Percentiles rank a stretch among this genome's conserved stretches.
These are phyloP conservation scores for Ophiocordyceps polyrhachis-furcata DNA, from an alignment of 2,329 filamentous ascomycete species.

Conservation along the genomic window DNA sequence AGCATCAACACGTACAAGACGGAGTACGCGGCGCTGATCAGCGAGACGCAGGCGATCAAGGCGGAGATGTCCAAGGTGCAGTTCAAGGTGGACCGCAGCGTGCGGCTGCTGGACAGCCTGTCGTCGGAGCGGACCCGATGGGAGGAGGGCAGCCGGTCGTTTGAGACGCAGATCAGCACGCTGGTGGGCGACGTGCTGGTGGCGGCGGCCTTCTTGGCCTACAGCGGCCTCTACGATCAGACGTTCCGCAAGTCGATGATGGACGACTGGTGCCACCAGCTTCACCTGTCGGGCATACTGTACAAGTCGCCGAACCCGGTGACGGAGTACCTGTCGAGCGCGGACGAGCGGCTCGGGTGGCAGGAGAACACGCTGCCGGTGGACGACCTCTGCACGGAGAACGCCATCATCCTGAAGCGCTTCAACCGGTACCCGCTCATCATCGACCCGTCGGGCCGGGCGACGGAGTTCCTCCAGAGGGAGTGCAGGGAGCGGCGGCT, in stretches of 20 bases:
- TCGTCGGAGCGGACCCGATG: conserved; percentile 85
- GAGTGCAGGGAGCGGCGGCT: conserved; percentile 86
- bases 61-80: conserved; percentile 89
- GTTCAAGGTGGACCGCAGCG: conserved; percentile 94
- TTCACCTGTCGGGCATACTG: conserved; percentile 78
- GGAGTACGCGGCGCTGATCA: conserved; percentile 89
- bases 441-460: conserved; percentile 89
- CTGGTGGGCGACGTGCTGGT: conserved; percentile 90
- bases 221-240: conserved; percentile 92
- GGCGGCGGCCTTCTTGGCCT: conserved; percentile 92
- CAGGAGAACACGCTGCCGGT: conserved; percentile 86
- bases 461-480: conserved; percentile 86
- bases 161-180: conserved; percentile 93
- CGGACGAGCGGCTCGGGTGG: conserved; percentile 88
- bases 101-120: conserved; percentile 81
- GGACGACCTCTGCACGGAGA: conserved; percentile 95
- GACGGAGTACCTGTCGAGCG: conserved; percentile 90
- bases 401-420: conserved; percentile 89
- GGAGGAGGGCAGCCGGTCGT: conserved; percentile 95
- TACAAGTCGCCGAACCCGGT: conserved; percentile 90
- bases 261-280: conserved; percentile 91
- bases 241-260: conserved; percentile 96
- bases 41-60: conserved; percentile 94
- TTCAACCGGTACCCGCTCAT: conserved; percentile 98
- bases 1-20: conserved; percentile 92